Base-by-base conservation (phyloP, 164 flowering plant genomes). In the Paratinospora sagittata region DNA sequence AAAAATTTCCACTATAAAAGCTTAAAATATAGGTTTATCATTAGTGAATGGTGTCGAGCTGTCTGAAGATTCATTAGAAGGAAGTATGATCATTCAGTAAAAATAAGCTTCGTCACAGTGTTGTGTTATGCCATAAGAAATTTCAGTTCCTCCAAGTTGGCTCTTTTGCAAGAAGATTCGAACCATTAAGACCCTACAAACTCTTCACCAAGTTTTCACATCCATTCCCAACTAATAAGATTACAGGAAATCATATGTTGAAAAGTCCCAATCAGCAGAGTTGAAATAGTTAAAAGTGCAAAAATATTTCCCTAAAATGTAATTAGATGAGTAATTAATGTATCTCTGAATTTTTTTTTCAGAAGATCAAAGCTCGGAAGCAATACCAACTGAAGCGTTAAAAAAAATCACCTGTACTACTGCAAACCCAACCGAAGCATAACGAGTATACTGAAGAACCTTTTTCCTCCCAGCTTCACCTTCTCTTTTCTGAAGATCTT, bases 401-500 rank as follows among this genome's bases (percentile, higher is more conserved):
- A 16, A 34, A 36, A 16, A 61, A 41, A 64, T 66, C 73, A 92
- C 99, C 94, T 95, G 99, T 61, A 91, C 99, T 47, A 95, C 69
- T 39, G 99, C 99, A 80, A 92, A 96, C 21, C 96, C 99, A 82
- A 96, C 98, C 0, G 99, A 96, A 73, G 99, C 99, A 87, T 96
- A 96, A 13, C 92, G 93, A 73, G 99, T 96, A 73, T 96, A 96
- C 83, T 91, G 91, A 63, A 88, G 92, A 77, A 92, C 67, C 81
- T 96, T 96, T 85, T 96, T 96, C 72, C 99, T 85, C 74, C 99
- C 99, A 14, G 99, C 93, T 84, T 92, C 98, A n/a, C 99, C 99
- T 80, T 96, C 99, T 88, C 86, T 82, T 82, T 96, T 96, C 82
- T 96, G 99, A 78, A 96, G 98, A 63, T 96, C 97, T 89, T 96